Evolutionary conservation across 495 filamentous ascomycete species (phyloP), one percentile per base, ranked within the genome.

Genomic region (Delitschia confertaspora): DNA sequence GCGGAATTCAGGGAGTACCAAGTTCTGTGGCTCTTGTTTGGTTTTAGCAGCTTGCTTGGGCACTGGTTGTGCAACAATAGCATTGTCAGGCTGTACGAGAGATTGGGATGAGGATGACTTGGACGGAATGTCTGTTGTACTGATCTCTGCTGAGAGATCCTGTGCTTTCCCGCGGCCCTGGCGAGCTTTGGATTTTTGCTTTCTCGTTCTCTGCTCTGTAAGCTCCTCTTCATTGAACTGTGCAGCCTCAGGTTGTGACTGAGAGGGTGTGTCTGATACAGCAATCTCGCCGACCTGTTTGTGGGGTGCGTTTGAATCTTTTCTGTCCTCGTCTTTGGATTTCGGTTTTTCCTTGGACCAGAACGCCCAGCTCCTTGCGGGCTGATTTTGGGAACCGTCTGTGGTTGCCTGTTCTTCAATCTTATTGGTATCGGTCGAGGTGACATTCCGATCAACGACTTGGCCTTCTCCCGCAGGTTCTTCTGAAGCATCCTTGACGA

Each of bases 341-440:
- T 73, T 75, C 8, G 74, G 54, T 14, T 70, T 62, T 13, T 85
- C 83, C 41, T 73, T 76, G 5, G 82, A 85, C 83, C 83, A 93
- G 49, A 93, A 93, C 0, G 80, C 85, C 85, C 85, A 93, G 1
- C 79, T 83, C n/a, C n/a, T n/a, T n/a, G n/a, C n/a, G 5, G 83
- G 83, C 14, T 80, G 72, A 46, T 69, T 75, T 9, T 53, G 40
- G 21, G 49, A 17, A 25, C 4, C 10, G 21, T 14, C 20, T 55
- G 46, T 13, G 64, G 63, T 25, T 2, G 42, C 6, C 4, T 19
- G 33, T 4, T 23, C 29, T 16, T 16, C 20, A n/a, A 14, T 7
- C 4, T 9, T n/a, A 5, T 8, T 14, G 5, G 33, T 16, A 5
- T 5, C 33, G 3, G 33, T 35, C 9, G 3, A 19, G 37, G 8